Conservation (phyloP, 2,329 filamentous ascomycete genomes). For the Cordyceps farinosa region DNA sequence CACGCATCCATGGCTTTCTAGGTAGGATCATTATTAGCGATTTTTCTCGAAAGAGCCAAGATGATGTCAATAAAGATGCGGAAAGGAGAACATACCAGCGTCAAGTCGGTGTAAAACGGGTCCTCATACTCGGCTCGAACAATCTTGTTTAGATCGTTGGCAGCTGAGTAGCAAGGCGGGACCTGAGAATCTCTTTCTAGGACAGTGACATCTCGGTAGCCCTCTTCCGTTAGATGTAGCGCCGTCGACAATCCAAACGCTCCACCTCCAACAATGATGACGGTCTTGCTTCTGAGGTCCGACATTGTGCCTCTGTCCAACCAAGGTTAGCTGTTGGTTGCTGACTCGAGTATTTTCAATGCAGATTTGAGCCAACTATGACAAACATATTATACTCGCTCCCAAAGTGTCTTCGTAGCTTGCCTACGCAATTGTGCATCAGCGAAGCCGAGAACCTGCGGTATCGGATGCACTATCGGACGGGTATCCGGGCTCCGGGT, state of each 20-base stretch:
- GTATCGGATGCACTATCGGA: background rate
- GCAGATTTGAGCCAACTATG: no score
- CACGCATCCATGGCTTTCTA: slow-evolving; percentile 49
- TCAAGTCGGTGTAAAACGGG: slow-evolving; percentile 51
- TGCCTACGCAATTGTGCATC: no score
- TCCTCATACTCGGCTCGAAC: slow-evolving; percentile 57
- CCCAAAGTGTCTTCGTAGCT: no score
- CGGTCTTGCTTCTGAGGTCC: background rate
- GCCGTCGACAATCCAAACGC: background rate
- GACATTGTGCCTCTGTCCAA: background rate
- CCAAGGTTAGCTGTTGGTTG: no score
- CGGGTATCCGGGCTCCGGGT: background rate
- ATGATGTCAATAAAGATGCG: background rate
- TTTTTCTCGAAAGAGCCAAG: no score
- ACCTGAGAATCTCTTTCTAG: slow-evolving; percentile 38
- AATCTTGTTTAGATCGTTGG: slow-evolving; percentile 60
- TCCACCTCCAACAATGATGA: background rate
- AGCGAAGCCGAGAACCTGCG: background rate
- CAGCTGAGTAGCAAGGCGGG: slow-evolving; percentile 49
- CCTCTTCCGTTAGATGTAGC: background rate
- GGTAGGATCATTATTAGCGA: no score
- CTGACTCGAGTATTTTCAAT: no score
- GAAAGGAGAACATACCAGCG: slow-evolving; percentile 38
- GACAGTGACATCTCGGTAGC: slow-evolving; percentile 36
- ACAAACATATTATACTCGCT: background rate